Evolutionary conservation across 768 basidiomycete species (phyloP), one percentile per base, ranked within the genome.

Genomic region (Suillus weaverae): DNA sequence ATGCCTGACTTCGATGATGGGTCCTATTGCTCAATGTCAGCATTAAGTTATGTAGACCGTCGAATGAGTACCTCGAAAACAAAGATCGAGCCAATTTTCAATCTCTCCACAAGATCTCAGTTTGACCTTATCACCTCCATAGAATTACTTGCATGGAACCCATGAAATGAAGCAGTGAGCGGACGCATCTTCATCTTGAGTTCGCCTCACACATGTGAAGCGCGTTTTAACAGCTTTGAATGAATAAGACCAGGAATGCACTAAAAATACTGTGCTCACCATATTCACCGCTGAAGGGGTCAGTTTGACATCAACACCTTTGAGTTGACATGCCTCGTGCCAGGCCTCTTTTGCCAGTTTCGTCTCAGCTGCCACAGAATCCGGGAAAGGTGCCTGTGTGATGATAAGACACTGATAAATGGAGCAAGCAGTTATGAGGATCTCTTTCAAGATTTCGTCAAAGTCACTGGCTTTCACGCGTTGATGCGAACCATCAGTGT

Each of bases 371-470:
- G 39, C 39, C 9, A 46, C 9, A 5, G 61, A n/a, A 16, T 72
- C 70, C 4, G 73, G 75, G 54, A 70, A 77, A 14, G 67, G 69
- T 10, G 68, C 64, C 3, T 59, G 36, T 3, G 70, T 71, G 20
- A 62, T 66, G 30, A 75, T 48, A 5, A 67, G 48, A 55, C 70
- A 71, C 1, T 69, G 55, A 54, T 67, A 73, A 39, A 64, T 16
- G 0, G 51, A 56, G 13, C 50, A 65, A 16, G 75, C 72, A 7
- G 59, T 64, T 10, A 60, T 56, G n/a, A 75, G 66, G 7, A 71
- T 36, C 26, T 73, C 68, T 60, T 72, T 65, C 0, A 64, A 65
- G 10, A 65, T 54, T 4, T 66, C 56, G 14, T 72, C 66, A 43
- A 62, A 72, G 60, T 73, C 68, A 4, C 62, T 67, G 8, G 70